phyloP scores from a whole-genome alignment of 495 filamentous ascomycete species.

The Saxispiralis lemnorum region DNA sequence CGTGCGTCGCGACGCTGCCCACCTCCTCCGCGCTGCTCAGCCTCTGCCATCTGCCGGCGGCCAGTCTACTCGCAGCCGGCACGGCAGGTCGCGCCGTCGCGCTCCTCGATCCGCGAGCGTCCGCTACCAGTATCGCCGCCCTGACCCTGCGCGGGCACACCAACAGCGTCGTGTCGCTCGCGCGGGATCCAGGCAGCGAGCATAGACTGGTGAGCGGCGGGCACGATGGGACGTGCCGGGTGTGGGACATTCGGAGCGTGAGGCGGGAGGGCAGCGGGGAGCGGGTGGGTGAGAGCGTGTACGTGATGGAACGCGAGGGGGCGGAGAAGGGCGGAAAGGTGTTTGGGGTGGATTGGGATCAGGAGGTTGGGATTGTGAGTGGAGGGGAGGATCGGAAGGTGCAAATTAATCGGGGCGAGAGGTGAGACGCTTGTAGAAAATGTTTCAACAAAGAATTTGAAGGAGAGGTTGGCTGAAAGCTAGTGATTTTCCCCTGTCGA shows the following conservation, averaged over 20 bases:
- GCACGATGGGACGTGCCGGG: slow-evolving; percentile 74
- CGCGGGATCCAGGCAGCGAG: slow-evolving; percentile 50
- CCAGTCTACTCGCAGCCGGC: slow-evolving; percentile 65
- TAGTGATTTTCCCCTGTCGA: too few species aligned
- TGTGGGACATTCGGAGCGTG: slow-evolving; percentile 69
- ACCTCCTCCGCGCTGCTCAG: slow-evolving; percentile 67
- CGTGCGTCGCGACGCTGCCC: slow-evolving; percentile 58
- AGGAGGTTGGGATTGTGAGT: slow-evolving; percentile 69
- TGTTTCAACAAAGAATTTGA: too few species aligned
- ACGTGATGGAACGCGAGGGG: slow-evolving; percentile 56
- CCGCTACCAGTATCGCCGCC: slow-evolving; percentile 51
- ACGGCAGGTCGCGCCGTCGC: slow-evolving; percentile 75
- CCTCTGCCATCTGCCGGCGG: slow-evolving; percentile 46
- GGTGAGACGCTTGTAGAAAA: not conserved
- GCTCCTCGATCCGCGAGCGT: slow-evolving; percentile 69
- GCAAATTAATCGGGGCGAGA: slow-evolving; percentile 55
- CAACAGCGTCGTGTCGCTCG: slow-evolving; percentile 60
- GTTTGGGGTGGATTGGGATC: slow-evolving; percentile 78
- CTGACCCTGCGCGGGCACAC: slow-evolving; percentile 82
- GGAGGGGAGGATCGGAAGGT: slow-evolving; percentile 82
- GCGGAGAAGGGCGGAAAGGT: slow-evolving; percentile 75
- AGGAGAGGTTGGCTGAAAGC: too few species aligned
- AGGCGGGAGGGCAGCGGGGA: slow-evolving; percentile 26
- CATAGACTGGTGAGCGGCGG: slow-evolving; percentile 67
- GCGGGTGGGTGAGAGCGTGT: slow-evolving; percentile 63